phyloP scores from a whole-genome alignment of 768 basidiomycete genomes.

The Psilocybe cubensis region DNA sequence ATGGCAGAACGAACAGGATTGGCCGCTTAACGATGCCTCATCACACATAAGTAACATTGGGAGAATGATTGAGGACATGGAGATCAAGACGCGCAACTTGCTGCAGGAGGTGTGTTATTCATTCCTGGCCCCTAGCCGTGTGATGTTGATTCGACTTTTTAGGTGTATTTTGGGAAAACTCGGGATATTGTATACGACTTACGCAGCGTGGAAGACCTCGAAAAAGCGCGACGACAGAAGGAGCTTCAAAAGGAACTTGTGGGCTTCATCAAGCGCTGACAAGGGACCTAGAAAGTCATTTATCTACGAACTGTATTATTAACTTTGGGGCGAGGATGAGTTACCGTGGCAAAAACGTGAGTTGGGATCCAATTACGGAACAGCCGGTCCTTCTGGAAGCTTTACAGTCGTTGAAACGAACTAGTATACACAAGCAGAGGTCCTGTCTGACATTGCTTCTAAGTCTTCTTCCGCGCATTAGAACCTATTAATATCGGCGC shows the following conservation, averaged over 20 bases:
- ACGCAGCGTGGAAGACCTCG: slow-evolving; percentile 84
- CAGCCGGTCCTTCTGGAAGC: neutral
- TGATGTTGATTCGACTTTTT: neutral
- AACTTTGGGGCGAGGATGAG: neutral
- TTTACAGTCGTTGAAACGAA: neutral
- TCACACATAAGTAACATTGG: slow-evolving; percentile 96
- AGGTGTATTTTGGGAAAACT: slow-evolving; percentile 97
- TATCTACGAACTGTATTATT: neutral
- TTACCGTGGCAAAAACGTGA: neutral
- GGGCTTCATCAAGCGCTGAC: slow-evolving; percentile 77
- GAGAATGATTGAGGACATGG: slow-evolving; percentile 97
- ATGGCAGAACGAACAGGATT: slow-evolving; percentile 82
- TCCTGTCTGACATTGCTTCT: slow-evolving; percentile 4
- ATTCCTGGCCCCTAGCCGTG: neutral
- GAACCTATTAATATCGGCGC: slow-evolving; percentile 10
- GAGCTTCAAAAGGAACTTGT: slow-evolving; percentile 92
- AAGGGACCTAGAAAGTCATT: neutral
- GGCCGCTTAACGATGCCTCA: slow-evolving; percentile 74
- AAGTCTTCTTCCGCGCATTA: slow-evolving; percentile 21
- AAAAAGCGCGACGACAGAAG: slow-evolving; percentile 76
- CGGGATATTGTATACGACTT: slow-evolving; percentile 94
- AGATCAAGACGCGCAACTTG: slow-evolving; percentile 97
- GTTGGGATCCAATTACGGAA: neutral
- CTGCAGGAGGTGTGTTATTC: slow-evolving; percentile 71
- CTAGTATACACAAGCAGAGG: slow-evolving; percentile 8